Percentiles rank a stretch among this genome's conserved stretches.
Evolutionary conservation across 1,284 basidiomycete species (phyloP).

Genomic region (Pterulicium gracile): DNA sequence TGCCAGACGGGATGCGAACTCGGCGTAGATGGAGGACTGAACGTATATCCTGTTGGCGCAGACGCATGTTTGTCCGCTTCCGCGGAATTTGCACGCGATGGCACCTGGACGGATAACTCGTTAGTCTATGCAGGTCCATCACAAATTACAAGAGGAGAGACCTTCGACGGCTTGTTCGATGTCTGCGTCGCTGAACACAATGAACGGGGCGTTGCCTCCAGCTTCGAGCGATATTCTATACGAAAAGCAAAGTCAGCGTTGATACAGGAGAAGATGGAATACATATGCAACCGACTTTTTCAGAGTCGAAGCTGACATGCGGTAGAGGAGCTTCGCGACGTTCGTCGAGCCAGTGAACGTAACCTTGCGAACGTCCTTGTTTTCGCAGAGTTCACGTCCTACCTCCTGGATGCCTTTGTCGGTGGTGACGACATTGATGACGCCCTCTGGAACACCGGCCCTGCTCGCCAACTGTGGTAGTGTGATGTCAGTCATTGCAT

Average conservation of each 20-base stretch:
- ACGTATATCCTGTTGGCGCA: conserved; percentile 84
- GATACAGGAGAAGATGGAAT: conserved; percentile 3
- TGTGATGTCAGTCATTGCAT: not conserved
- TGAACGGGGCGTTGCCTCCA: conserved; percentile 88
- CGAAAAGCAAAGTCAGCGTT: conserved; percentile 6
- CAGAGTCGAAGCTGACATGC: conserved; percentile 74
- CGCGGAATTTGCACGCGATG: conserved; percentile 86
- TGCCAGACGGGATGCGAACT: conserved; percentile 75
- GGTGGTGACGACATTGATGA: conserved; percentile 90
- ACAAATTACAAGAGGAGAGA: conserved; percentile 16
- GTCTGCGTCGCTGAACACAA: conserved; percentile 96
- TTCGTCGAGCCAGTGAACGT: conserved; percentile 91
- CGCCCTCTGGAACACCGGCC: conserved; percentile 72
- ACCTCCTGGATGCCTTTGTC: conserved; percentile 73
- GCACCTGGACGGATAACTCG: conserved; percentile 38
- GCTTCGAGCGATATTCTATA: conserved; percentile 74
- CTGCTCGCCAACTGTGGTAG: conserved; percentile 3
- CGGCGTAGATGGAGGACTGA: conserved; percentile 76
- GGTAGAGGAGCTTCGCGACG: conserved; percentile 86
- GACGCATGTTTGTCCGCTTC: conserved; percentile 85
- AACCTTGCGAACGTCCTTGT: conserved; percentile 71
- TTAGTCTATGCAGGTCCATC: not conserved
- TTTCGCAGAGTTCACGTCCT: conserved; percentile 77
- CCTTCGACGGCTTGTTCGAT: conserved; percentile 88
- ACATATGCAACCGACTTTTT: conserved; percentile 90